Evolutionary conservation across 1,284 basidiomycete species (phyloP), one percentile per base, ranked within the genome.

Genomic region (Microbotryum lychnidis-dioicae): DNA sequence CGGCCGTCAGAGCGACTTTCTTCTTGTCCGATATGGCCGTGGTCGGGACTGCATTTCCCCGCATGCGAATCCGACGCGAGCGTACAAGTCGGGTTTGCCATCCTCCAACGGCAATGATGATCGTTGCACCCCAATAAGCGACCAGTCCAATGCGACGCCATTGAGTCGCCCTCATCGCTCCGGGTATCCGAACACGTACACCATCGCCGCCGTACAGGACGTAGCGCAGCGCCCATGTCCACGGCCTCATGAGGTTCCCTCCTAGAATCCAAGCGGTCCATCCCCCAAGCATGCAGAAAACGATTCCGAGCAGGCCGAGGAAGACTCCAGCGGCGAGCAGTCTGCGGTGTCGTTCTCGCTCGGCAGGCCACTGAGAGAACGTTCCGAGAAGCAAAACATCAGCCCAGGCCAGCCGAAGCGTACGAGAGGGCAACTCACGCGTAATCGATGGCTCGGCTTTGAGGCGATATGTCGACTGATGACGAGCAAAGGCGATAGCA

Each of bases 251-350:
- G 0, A 73, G 52, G 8, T 54, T 21, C 8, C 94, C 83, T 31
- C 90, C 82, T 3, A 99, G 81, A 71, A 86, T 85, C 91, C 93
- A 93, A 50, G 85, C 82, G 10, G 88, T 85, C 94, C 94, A 99
- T 55, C 87, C 80, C 7, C 93, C 94, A 50, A 98, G 85, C n/a
- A 91, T 78, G 1, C 89, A 87, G 6, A 83, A 84, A 33, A 94
- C 82, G 69, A 96, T 84, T 56, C 93, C 75, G 33, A 85, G 75
- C 0, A 89, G 78, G 45, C 91, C 89, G 27, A 81, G 76, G 72
- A 93, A 93, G 77, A 97, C 93, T 3, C 85, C 89, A 14, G 85
- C 79, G 8, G 94, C 93, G 50, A 97, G 84, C 52, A 87, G 81
- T 3, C 88, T 84, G 29, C 89, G 86, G 70, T 96, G 88, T 12